Conservation (phyloP, 345 rosid species). For the Lagerstroemia speciosa region DNA sequence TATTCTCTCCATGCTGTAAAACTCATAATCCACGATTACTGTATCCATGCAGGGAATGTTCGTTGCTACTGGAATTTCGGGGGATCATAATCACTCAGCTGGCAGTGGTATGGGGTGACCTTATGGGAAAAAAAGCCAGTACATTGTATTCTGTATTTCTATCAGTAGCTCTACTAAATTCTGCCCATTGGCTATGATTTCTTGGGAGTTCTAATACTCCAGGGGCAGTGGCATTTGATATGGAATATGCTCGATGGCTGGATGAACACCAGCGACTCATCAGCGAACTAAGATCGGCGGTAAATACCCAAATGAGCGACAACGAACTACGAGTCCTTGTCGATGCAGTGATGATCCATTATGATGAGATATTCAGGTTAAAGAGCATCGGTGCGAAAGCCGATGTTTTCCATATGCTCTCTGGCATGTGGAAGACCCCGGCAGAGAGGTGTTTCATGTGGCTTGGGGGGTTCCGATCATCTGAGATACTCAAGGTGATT, state of each 20-base stretch:
- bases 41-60: slow-evolving; percentile 39
- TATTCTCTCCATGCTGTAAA: neutral
- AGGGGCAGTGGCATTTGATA: slow-evolving; percentile 74
- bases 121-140: neutral
- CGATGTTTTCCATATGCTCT: slow-evolving; percentile 89
- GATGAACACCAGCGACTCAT: slow-evolving; percentile 81
- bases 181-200: neutral
- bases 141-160: neutral
- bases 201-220: slow-evolving; percentile 11
- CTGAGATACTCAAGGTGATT: slow-evolving; percentile 78
- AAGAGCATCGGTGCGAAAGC: slow-evolving; percentile 67
- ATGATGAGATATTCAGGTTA: slow-evolving; percentile 61
- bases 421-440: slow-evolving; percentile 96
- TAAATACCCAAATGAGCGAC: slow-evolving; percentile 54
- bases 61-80: slow-evolving; percentile 35
- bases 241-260: slow-evolving; percentile 75
- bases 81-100: slow-evolving; percentile 31
- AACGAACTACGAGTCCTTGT: slow-evolving; percentile 60
- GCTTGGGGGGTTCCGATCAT: slow-evolving; percentile 93
- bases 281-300: slow-evolving; percentile 60
- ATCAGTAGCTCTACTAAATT: neutral
- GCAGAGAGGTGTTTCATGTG: slow-evolving; percentile 95
- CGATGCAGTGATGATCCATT: slow-evolving; percentile 71
- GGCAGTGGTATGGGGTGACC: slow-evolving; percentile 46
- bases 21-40: neutral